Conservation (phyloP, 2,329 filamentous ascomycete genomes). For the Akanthomyces dipterigenus region DNA sequence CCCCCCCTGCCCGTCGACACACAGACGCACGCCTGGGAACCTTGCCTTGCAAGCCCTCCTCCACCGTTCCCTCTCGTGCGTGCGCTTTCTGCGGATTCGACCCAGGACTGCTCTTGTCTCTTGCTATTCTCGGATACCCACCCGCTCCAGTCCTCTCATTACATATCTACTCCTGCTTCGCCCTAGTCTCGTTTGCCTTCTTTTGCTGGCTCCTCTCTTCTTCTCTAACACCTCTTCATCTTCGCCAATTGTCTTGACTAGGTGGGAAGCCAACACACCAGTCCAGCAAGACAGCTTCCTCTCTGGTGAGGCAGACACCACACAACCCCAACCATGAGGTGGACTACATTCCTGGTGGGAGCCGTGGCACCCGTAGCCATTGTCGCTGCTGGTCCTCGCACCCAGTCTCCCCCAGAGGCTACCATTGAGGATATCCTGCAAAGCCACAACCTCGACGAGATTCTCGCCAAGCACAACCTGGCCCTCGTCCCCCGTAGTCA, state of each 20-base stretch:
- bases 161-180: constrained; percentile 10
- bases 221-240: constrained; percentile 6
- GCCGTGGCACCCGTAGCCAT: constrained; percentile 28
- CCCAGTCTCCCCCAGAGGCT: constrained; percentile 25
- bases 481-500: constrained; percentile 39
- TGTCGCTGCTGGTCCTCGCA: constrained; percentile 21
- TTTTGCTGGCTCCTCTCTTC: constrained; percentile 1
- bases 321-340: constrained; percentile 26
- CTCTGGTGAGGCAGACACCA: constrained; percentile 10
- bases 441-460: constrained; percentile 36
- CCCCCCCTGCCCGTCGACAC: constrained; percentile 5
- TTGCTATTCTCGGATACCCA: constrained; percentile 9
- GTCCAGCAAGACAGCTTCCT: constrained; percentile 10
- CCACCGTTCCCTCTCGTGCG: constrained; percentile 3
- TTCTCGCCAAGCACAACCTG: constrained; percentile 37
- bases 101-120: neutral
- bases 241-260: constrained; percentile 8
- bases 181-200: constrained; percentile 5
- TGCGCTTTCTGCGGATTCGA: constrained; percentile 1
- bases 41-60: constrained; percentile 8
- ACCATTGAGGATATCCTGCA: constrained; percentile 35
- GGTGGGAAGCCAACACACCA: constrained; percentile 11
- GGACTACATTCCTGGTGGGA: constrained; percentile 28
- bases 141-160: constrained; percentile 3
- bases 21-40: constrained; percentile 2